Base-by-base conservation (phyloP, 2,329 filamentous ascomycete species). In the Aspergillus fructus region DNA sequence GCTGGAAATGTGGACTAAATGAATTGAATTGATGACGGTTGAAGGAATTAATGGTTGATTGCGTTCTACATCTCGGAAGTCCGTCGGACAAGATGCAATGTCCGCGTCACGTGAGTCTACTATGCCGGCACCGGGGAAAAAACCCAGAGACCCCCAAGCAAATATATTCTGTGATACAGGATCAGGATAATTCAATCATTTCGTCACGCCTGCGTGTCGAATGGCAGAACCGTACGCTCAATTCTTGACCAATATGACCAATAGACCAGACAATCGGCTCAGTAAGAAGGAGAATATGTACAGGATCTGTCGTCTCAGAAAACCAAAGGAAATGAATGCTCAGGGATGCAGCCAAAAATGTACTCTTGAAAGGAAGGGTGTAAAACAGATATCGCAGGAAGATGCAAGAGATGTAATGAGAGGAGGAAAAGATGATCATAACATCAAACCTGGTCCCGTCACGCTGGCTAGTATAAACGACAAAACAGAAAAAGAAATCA, bases 271-370 rank as follows among this genome's bases (percentile, higher is more conserved):
- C 59, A 30, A 55, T 56, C 50, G 53, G 48, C 49, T 21, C 45
- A 50, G 50, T 40, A 47, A 50, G 58, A 57, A 55, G 39, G 43
- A 58, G 59, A 64, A 59, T 70, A 71, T 70, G 64, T 72, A 70
- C 69, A 72, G 21, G 46, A 34, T n/a, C 17, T 23, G 21, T 37
- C 17, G 55, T 47, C 55, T 53, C 34, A 54, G 40, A 56, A 19
- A 53, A 12, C 54, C 17, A 41, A 50, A 24, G 33, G 43, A 48
- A 57, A 46, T 42, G 42, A 57, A 46, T 42, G 42, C 37, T 48
- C 21, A 37, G 40, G 49, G 9, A 50, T 45, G 51, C 33, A 17
- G 51, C 37, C 17, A 21, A 55, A 56, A 45, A 61, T 56, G 58
- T 59, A 57, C 53, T 62, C 47, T 60, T 33, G 48, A 30, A 62